Evolutionary conservation across 345 rosid species (phyloP).

Genomic region (Gossypium herbaceum): DNA sequence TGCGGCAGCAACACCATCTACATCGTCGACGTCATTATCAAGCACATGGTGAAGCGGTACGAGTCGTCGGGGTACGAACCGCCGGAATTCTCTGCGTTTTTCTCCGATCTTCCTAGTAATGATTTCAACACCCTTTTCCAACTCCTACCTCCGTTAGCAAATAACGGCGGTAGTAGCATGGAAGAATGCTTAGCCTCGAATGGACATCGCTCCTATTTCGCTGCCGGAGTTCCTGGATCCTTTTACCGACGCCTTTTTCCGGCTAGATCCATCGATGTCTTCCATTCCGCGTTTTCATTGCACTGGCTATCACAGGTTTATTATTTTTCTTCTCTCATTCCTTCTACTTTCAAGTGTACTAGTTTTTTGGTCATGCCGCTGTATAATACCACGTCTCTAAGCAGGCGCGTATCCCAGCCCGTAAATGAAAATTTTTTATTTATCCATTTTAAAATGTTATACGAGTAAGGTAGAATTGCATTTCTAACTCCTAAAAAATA

Average conservation of each 20-base stretch:
- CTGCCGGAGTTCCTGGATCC: conserved; percentile 86
- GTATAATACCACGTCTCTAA: too few relatives aligned
- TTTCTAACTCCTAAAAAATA: too few relatives aligned
- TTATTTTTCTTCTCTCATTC: background rate
- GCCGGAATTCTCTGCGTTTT: conserved; percentile 82
- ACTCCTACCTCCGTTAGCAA: conserved; percentile 65
- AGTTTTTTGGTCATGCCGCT: background rate
- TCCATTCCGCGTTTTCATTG: conserved; percentile 89
- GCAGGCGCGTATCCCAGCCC: too few relatives aligned
- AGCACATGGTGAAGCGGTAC: conserved; percentile 69
- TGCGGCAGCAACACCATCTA: conserved; percentile 71
- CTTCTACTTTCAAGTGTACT: background rate
- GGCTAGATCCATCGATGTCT: conserved; percentile 64
- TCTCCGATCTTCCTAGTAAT: conserved; percentile 90
- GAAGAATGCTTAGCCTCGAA: conserved; percentile 78
- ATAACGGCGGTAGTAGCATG: conserved; percentile 60
- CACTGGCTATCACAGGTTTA: conserved; percentile 96
- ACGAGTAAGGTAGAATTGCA: too few relatives aligned
- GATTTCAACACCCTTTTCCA: conserved; percentile 96
- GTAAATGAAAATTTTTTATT: too few relatives aligned
- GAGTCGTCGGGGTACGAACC: conserved; percentile 47
- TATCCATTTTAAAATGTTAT: too few relatives aligned
- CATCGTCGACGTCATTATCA: conserved; percentile 63
- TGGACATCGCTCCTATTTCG: conserved; percentile 71
- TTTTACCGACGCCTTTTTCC: conserved; percentile 86